Evolutionary conservation across 495 filamentous ascomycete species (phyloP).

Genomic region (Xylaria palmicola): DNA sequence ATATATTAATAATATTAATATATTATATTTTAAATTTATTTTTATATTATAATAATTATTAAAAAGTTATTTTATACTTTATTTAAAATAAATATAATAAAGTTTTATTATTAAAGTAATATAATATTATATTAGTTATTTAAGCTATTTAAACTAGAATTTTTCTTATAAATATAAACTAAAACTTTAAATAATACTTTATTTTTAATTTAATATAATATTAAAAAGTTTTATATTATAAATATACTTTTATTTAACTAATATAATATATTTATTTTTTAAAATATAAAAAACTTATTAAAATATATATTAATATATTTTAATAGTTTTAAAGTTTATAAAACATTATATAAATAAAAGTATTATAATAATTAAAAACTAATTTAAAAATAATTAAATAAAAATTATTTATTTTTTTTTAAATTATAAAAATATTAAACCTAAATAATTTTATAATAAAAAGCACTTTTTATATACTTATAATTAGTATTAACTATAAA

Average conservation of each 20-base stretch:
- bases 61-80: not conserved
- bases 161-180: not conserved
- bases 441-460: not conserved
- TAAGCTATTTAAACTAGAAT: too few species aligned
- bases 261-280: not conserved
- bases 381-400: not conserved
- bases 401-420: not conserved
- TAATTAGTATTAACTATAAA: constrained; percentile 1
- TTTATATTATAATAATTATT: not conserved
- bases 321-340: not conserved
- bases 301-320: constrained; percentile 1
- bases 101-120: not conserved
- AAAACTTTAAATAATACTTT: not conserved
- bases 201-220: not conserved
- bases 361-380: not conserved
- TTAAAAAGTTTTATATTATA: not conserved
- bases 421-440: not conserved
- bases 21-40: not conserved
- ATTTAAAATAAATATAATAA: not conserved
- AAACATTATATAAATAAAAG: not conserved
- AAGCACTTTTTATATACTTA: not conserved
- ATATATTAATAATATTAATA: not conserved
- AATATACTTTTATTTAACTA: not conserved
- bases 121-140: not conserved
- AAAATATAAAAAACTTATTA: constrained; percentile 1